Evolutionary conservation across 257 asterid genomes (phyloP), one percentile per base, ranked within the genome.

Genomic region (Solanum pinnatisectum): DNA sequence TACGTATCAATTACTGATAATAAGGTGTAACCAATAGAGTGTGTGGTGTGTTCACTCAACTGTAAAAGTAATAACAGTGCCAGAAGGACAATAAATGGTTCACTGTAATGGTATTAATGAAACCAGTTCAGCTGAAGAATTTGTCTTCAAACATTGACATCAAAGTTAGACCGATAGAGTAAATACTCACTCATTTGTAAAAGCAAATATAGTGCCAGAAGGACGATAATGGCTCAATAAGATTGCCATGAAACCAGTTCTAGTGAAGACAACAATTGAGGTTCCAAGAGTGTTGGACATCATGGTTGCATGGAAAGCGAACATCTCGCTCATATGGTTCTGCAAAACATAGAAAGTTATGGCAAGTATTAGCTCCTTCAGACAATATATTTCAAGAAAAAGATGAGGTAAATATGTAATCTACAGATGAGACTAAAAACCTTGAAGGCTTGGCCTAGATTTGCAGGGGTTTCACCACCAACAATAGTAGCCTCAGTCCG

Each of bases 271-370:
- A 35, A 97, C 98, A 16, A 92, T 94, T 46, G 99, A 96, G 88
- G 98, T 97, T 88, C 96, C 98, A 67, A 97, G 96, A 25, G 98
- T 97, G 93, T 97, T 94, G 76, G 99, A 95, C 96, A 97, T 97
- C 98, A 94, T 96, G 23, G 98, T 97, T 78, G 98, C 98, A 94
- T 97, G 99, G 93, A 91, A 96, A 49, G 98, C 99, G 93, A 97
- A 97, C 98, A 97, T 97, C 88, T 97, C 99, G 4, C 99, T 97
- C 98, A 94, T 97, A 84, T 96, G 99, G 87, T 97, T 97, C 99
- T 97, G 98, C 92, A 89, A 63, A 90, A 84, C 83, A 20, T 56
- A 83, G 65, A 85, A 78, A 85, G 60, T 77, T 76, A 60, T 33
- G 86, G 52, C 32, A 85, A 87, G 52, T 39, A 20, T 78, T 84